Percentiles rank a stretch among this genome's conserved stretches.
Evolutionary conservation across 2,329 filamentous ascomycete genomes (phyloP).

Genomic region (Aspergillus tamarii): DNA sequence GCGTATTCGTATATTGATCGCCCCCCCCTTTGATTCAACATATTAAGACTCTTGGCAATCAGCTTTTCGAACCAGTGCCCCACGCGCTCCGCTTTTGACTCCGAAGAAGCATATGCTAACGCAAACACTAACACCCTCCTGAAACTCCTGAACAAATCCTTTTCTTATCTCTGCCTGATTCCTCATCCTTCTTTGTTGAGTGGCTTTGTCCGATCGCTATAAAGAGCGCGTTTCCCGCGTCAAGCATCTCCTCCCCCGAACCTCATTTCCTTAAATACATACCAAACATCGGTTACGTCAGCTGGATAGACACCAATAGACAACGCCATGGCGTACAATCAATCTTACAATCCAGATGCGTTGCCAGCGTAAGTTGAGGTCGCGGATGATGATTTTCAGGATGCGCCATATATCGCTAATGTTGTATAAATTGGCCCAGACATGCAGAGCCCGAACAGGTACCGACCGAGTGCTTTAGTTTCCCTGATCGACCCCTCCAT

Average conservation of each 20-base stretch:
- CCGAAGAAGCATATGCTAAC: constrained; percentile 5
- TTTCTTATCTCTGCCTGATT: constrained; percentile 1
- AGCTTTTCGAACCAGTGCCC: constrained; percentile 1
- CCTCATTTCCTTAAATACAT: constrained; percentile 5
- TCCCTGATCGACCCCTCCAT: constrained; percentile 9
- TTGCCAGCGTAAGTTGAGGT: constrained; percentile 76
- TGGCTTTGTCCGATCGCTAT: constrained; percentile 5
- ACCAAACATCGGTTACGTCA: constrained; percentile 29
- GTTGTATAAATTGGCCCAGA: constrained; percentile 43
- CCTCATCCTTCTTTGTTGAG: neutral
- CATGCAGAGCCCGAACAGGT: constrained; percentile 77
- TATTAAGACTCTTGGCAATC: constrained; percentile 5
- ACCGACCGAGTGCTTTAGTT: constrained; percentile 25
- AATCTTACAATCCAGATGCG: constrained; percentile 89
- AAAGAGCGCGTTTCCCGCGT: neutral
- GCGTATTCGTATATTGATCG: neutral
- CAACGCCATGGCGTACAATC: constrained; percentile 84
- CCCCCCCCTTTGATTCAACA: neutral
- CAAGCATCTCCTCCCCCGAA: neutral
- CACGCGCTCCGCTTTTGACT: constrained; percentile 6
- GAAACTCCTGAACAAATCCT: constrained; percentile 7
- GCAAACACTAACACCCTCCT: constrained; percentile 5
- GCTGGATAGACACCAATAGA: constrained; percentile 12
- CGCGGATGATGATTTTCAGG: neutral
- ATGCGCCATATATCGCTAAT: constrained; percentile 19